Base-by-base conservation (phyloP, 2,329 filamentous ascomycete species). In the Ceratocystis variospora region DNA sequence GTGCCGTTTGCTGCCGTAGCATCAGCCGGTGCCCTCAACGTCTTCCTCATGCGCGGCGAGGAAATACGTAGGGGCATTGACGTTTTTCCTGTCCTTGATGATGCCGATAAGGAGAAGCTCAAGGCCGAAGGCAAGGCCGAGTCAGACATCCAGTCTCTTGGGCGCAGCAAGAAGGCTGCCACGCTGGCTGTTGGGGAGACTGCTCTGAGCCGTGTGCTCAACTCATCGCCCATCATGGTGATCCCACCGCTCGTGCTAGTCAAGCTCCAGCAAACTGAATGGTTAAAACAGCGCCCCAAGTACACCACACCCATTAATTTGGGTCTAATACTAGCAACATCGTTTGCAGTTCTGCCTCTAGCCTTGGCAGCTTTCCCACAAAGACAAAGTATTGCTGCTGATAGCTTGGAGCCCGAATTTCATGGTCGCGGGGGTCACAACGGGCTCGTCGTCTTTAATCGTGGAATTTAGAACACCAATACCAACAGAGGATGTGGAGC, bases 1-100 rank as follows among this genome's bases (percentile, higher is more conserved):
- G 92, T 97, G 5, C 94, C 94, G 31, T 99, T 99, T 73, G 94
- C 93, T 0, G 94, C 94, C 12, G 94, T 99, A 10, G 93, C 93
- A 37, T 89, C 86, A 68, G 94, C 94, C 3, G 92, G 91, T 72
- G 90, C 87, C 1, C 81, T 99, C 69, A 99, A 99, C 76, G 94
- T 96, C 31, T 95, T 96, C 77, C 83, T 99, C 66, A 99, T 99
- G 94, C 90, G 94, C 68, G 87, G 90, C 69, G 93, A 96, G 76
- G 94, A 99, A 78, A 97, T 99, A 72, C 83, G 89, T 72, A 84
- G 84, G 68, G 94, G 94, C 64, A 99, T 99, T 73, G 90, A 97
- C 75, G 85, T 99, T 46, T 96, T 87, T 76, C 91, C 92, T 1
- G 86, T 90, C 5, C 81, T 92, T 10, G 87, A 86, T 1, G 86